Percentiles rank a stretch among this genome's conserved stretches.
Conservation (phyloP, 495 filamentous ascomycete genomes). For the Darksidea phi region DNA sequence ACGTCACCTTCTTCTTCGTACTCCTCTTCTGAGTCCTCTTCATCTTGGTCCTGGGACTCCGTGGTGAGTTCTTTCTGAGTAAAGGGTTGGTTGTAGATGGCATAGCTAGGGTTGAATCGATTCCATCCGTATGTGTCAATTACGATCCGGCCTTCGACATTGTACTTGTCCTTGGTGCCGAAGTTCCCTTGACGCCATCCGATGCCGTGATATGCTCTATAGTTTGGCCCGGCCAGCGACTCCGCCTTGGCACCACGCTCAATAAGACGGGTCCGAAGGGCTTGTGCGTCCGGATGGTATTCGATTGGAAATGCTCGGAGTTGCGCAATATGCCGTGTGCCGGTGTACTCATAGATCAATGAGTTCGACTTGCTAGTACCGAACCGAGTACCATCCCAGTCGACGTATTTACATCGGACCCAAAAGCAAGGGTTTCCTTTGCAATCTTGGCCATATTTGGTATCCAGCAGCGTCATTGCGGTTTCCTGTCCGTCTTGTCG, state of each 20-base stretch:
- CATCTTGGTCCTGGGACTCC: not conserved
- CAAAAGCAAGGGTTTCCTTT: constrained; percentile 40
- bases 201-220: constrained; percentile 59
- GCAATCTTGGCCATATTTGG: constrained; percentile 39
- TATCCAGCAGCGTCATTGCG: constrained; percentile 43
- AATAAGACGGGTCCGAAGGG: constrained; percentile 41
- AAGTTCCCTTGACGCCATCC: constrained; percentile 41
- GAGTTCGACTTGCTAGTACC: constrained; percentile 49
- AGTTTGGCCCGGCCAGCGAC: constrained; percentile 58
- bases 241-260: constrained; percentile 44
- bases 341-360: constrained; percentile 52
- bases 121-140: constrained; percentile 53
- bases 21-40: constrained; percentile 20
- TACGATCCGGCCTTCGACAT: constrained; percentile 56
- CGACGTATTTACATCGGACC: constrained; percentile 51
- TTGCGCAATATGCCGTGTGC: constrained; percentile 56
- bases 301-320: constrained; percentile 58
- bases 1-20: constrained; percentile 27
- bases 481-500: constrained; percentile 43
- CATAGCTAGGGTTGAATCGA: constrained; percentile 43
- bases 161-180: constrained; percentile 46
- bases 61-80: constrained; percentile 35
- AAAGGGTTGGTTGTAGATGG: constrained; percentile 37
- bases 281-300: constrained; percentile 52
- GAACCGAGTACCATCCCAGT: constrained; percentile 61